These are phyloP conservation scores for Athelia sp. DNA, from an alignment of 1,284 basidiomycete genomes.

Conservation along the genomic window DNA sequence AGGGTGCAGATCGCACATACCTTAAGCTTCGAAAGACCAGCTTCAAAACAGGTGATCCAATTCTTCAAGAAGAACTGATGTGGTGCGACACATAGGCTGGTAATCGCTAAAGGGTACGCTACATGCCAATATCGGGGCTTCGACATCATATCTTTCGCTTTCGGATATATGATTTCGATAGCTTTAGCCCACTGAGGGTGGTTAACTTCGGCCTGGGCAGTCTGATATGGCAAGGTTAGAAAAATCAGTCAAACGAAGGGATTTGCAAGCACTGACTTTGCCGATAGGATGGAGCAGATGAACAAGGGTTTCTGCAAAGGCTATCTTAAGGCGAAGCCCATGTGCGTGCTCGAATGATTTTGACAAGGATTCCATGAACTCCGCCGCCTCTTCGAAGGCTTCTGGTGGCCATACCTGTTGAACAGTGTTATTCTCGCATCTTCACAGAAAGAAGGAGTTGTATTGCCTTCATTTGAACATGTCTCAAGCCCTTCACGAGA, in stretches of 20 bases:
- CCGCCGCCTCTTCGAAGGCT: conserved; percentile 90
- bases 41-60: conserved; percentile 74
- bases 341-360: conserved; percentile 84
- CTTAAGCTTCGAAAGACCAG: conserved; percentile 74
- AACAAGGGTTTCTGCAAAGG: conserved; percentile 83
- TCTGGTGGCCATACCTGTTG: conserved; percentile 87
- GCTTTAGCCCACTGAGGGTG: conserved; percentile 94
- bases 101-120: conserved; percentile 84
- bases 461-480: conserved; percentile 81
- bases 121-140: conserved; percentile 91
- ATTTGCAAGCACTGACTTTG: conserved; percentile 47
- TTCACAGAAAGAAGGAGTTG: conserved; percentile 2
- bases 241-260: neutral
- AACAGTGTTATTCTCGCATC: conserved; percentile 4
- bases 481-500: conserved; percentile 72
- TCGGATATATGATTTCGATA: conserved; percentile 80
- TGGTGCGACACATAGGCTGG: conserved; percentile 83
- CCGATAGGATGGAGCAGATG: conserved; percentile 85
- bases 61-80: conserved; percentile 81
- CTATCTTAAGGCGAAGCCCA: conserved; percentile 78
- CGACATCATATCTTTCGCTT: conserved; percentile 80
- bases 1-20: conserved; percentile 30
- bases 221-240: conserved; percentile 36
- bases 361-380: conserved; percentile 83
- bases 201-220: conserved; percentile 94